Evolutionary conservation across 1,284 basidiomycete genomes (phyloP), one percentile per base, ranked within the genome.

Genomic region (Hypsizygus ulmarius): DNA sequence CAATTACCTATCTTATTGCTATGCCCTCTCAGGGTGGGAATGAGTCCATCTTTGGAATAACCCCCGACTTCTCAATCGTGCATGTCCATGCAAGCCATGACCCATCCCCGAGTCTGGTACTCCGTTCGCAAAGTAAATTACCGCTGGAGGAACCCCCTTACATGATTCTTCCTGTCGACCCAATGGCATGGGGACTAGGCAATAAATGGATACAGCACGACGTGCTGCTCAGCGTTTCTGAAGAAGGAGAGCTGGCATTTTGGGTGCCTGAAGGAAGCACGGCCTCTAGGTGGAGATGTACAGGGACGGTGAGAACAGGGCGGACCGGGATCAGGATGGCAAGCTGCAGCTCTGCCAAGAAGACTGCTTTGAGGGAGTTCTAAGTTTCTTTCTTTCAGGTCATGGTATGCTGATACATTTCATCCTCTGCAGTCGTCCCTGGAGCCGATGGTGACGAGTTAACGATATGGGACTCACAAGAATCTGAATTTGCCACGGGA

Each of bases 391-490:
- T 38, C 35, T 32, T 27, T 42, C 16, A 19, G 28, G 41, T 11
- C 37, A 49, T 25, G 45, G 36, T 14, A 12, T 39, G 21, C 51
- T 46, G 39, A 49, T 44, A 21, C 49, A 37, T 29, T 45, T 28
- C 18, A 18, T 45, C 45, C 21, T 46, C 53, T 53, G 30, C 51
- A 87, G 84, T 87, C 52, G 78, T 82, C 12, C 69, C 74, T 1
- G 64, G 71, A 38, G 64, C 65, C 14, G 75, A 77, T 35, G 84
- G 77, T 1, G 77, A 91, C 51, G 90, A 94, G 61, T 68, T 96
- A 47, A 93, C 91, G 0, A 91, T 97, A 15, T 97, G 93, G 93
- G 92, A 97, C 65, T 95, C 92, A 0, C 88, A 87, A 51, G 89
- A 90, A 63, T 93, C 89, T n/a, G 90, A 95, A 64, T 97, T 97